A percentile compares a stretch with the other conserved stretches of the same genome.
phyloP scores from a whole-genome alignment of 2,329 filamentous ascomycete genomes.

The Clarireedia paspali region DNA sequence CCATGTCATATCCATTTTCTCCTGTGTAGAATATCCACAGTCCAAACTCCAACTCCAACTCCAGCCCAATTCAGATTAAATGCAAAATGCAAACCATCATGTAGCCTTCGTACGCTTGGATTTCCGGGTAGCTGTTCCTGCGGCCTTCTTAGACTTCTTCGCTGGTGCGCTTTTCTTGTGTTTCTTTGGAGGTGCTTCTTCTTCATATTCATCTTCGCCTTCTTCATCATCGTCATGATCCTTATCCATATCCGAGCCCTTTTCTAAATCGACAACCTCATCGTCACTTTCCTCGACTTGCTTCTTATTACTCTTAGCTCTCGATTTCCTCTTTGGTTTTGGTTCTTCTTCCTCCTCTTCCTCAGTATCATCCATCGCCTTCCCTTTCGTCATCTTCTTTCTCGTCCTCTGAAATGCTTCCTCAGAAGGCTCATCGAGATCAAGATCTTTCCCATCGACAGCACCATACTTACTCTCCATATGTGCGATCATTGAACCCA shows the following conservation, averaged over 20 bases:
- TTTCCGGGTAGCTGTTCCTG: neutral
- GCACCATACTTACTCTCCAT: constrained; percentile 70
- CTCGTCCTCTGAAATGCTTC: constrained; percentile 44
- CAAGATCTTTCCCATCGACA: constrained; percentile 53
- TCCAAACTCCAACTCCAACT: constrained; percentile 2
- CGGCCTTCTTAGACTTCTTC: neutral
- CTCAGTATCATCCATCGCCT: constrained; percentile 10
- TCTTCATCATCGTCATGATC: constrained; percentile 4
- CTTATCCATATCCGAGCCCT: neutral
- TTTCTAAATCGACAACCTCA: neutral
- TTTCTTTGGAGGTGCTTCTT: neutral
- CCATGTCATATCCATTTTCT: neutral
- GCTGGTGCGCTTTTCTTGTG: neutral
- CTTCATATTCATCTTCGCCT: neutral
- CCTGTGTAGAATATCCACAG: neutral
- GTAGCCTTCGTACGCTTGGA: neutral
- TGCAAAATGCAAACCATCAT: neutral
- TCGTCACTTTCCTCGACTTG: neutral
- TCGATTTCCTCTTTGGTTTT: neutral
- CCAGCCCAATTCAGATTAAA: neutral
- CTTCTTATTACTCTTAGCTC: neutral
- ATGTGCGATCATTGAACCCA: constrained; percentile 57
- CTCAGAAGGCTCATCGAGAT: constrained; percentile 54
- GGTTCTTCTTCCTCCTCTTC: constrained; percentile 2
- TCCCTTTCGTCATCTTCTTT: constrained; percentile 33